phyloP scores from a whole-genome alignment of 129 eudicot species.

The Pseudognaphalium luteoalbum region DNA sequence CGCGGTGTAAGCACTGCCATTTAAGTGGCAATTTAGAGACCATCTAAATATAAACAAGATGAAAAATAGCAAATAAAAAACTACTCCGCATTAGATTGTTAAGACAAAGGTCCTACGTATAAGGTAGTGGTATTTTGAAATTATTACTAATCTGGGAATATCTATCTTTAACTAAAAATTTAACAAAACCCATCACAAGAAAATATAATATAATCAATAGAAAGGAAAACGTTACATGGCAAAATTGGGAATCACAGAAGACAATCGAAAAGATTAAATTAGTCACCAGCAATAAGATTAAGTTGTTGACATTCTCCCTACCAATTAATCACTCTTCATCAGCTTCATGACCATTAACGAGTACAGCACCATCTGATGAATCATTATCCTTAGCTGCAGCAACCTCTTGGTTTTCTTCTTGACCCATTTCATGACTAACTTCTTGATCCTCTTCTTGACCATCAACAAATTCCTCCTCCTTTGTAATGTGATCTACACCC shows the following conservation, averaged over 20 bases:
- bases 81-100: neutral
- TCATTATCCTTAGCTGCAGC: slow-evolving; percentile 80
- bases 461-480: slow-evolving; percentile 47
- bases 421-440: slow-evolving; percentile 38
- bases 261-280: slow-evolving; percentile 41
- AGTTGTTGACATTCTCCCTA: slow-evolving; percentile 71
- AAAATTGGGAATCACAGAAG: slow-evolving; percentile 37
- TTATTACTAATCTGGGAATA: neutral
- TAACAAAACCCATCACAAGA: neutral
- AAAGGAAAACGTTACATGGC: slow-evolving; percentile 24
- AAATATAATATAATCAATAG: neutral
- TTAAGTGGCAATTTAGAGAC: slow-evolving; percentile 11
- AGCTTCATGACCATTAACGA: slow-evolving; percentile 72
- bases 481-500: slow-evolving; percentile 55
- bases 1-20: slow-evolving; percentile 83
- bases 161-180: neutral
- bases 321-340: slow-evolving; percentile 53
- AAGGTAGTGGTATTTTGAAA: neutral
- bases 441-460: slow-evolving; percentile 55
- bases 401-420: slow-evolving; percentile 64
- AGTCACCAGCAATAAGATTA: slow-evolving; percentile 65
- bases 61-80: neutral
- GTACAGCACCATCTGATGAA: slow-evolving; percentile 75
- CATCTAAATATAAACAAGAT: neutral
- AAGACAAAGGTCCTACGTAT: neutral